Conservation (phyloP, 768 basidiomycete genomes). For the Serendipita indica region DNA sequence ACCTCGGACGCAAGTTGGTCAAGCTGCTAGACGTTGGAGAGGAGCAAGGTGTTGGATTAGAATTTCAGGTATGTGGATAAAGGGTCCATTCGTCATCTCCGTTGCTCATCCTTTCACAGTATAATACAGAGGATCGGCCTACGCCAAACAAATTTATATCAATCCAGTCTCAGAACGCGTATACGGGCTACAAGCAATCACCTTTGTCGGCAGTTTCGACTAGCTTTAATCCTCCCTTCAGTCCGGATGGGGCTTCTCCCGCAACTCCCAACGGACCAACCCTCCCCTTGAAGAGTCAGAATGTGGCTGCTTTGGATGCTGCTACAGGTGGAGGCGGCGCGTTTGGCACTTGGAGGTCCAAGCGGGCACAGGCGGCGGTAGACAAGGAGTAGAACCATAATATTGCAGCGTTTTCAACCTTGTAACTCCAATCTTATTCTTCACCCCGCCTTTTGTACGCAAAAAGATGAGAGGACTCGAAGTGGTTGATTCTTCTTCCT, state of each 20-base stretch:
- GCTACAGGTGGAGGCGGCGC: not conserved
- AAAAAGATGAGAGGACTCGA: no score
- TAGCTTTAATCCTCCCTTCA: not conserved
- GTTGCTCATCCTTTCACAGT: slow-evolving; percentile 37
- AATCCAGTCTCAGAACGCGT: slow-evolving; percentile 38
- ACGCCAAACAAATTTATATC: slow-evolving; percentile 67
- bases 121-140: slow-evolving; percentile 77
- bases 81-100: not conserved
- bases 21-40: slow-evolving; percentile 75
- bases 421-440: no score
- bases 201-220: not conserved
- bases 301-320: slow-evolving; percentile 6
- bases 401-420: not conserved
- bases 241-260: not conserved
- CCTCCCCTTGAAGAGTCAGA: not conserved
- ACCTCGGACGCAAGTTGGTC: slow-evolving; percentile 68
- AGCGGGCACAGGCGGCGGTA: not conserved
- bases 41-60: slow-evolving; percentile 68
- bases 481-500: not conserved
- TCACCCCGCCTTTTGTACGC: no score
- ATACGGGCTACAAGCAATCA: not conserved
- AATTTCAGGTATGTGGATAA: slow-evolving; percentile 58
- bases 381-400: not conserved
- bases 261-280: not conserved
- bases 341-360: slow-evolving; percentile 4